Evolutionary conservation across 108 stramenopile species (phyloP), one percentile per base, ranked within the genome.

Genomic region (Stephanodiscus minutulus): DNA sequence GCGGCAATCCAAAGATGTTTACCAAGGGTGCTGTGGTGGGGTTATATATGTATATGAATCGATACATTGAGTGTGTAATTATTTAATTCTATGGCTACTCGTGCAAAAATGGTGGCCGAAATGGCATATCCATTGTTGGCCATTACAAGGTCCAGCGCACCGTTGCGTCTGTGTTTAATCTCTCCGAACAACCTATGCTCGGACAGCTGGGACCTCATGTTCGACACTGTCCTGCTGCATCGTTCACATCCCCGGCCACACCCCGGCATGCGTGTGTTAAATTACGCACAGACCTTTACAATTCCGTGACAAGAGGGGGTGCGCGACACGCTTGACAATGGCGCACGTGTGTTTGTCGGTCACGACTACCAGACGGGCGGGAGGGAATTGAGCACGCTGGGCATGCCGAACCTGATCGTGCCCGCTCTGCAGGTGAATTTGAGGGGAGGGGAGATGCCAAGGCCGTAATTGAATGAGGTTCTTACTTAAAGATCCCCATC

Each of bases 361-460:
- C 82, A 83, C 48, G 82, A 83, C 59, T 83, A 83, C 53, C 73
- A 77, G 50, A 73, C 78, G 2, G 74, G 77, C 12, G 78, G 78
- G 25, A 55, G 82, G 33, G 74, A 74, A 44, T 31, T 82, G 13
- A 50, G 52, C 11, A 13, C 47, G 36, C 52, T 82, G 64, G 76
- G 64, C 12, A 78, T 78, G 77, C 82, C 82, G 28, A 82, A 73
- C 59, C 52, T 82, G 47, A 65, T 82, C 35, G 20, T 82, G 20
- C 82, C 82, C 13, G 43, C 65, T 31, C 68, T 82, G 69, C 82
- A 82, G 66, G 82, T 82, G n/a, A 82, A 82, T 74, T 78, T 82
- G 77, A 70, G 82, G 64, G 73, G 73, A 56, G 82, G 82, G n/a
- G 56, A 53, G 59, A 64, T 70, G 64, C 82, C 82, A 7, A 47